Percentiles rank a stretch among this genome's conserved stretches.
phyloP scores from a whole-genome alignment of 2,329 filamentous ascomycete genomes.

The Trichophyton schoenleinii region DNA sequence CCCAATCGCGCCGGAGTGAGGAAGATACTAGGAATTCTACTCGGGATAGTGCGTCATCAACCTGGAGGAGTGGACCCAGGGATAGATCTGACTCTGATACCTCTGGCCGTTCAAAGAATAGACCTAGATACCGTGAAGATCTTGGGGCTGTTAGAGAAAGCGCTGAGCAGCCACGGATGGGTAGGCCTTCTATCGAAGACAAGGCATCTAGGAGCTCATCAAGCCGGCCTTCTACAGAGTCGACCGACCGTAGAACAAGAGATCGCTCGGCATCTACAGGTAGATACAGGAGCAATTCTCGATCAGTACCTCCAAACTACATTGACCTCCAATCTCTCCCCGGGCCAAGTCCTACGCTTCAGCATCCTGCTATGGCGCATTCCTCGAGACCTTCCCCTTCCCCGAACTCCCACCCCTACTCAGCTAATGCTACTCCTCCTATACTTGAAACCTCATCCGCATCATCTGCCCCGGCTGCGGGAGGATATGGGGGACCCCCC shows the following conservation, averaged over 20 bases:
- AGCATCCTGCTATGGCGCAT: conserved; percentile 26
- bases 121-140: conserved; percentile 41
- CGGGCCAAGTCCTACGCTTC: conserved; percentile 15
- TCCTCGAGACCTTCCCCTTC: conserved; percentile 33
- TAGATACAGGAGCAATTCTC: conserved; percentile 29
- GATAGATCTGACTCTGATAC: conserved; percentile 45
- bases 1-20: conserved; percentile 19
- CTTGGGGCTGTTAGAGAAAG: conserved; percentile 40
- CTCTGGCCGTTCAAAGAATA: conserved; percentile 43
- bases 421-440: conserved; percentile 43
- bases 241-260: conserved; percentile 9
- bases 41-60: conserved; percentile 23
- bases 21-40: conserved; percentile 23
- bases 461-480: conserved; percentile 27
- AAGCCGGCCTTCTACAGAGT: conserved; percentile 23
- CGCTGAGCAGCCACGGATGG: conserved; percentile 21
- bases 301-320: conserved; percentile 19
- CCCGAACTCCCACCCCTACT: conserved; percentile 33
- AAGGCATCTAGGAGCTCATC: conserved; percentile 21
- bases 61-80: conserved; percentile 31
- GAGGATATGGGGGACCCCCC: conserved; percentile 12
- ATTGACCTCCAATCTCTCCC: conserved; percentile 25
- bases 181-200: conserved; percentile 18
- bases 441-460: conserved; percentile 34
- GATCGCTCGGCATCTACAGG: conserved; percentile 29